Evolutionary conservation across 208 protist species (phyloP).

Genomic region (Vickermania spadyakhi): DNA sequence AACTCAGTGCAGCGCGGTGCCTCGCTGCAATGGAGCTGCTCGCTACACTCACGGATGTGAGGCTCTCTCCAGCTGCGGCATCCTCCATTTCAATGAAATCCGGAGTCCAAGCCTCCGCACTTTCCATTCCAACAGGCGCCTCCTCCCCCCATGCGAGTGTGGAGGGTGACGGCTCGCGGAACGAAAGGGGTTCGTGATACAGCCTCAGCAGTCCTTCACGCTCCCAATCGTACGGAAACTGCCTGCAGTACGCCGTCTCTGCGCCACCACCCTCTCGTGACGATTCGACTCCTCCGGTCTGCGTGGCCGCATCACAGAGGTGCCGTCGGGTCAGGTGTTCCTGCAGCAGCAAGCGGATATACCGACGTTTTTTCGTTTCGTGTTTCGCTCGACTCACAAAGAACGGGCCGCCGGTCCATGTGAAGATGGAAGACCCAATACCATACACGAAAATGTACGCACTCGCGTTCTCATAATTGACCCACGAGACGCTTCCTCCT

Average conservation of each 20-base stretch:
- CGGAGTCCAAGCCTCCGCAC: background rate
- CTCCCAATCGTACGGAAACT: conserved; percentile 37
- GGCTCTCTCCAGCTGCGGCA: background rate
- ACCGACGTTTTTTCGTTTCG: conserved; percentile 27
- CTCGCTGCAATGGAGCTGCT: background rate
- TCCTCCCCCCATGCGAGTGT: no score
- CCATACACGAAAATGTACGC: conserved; percentile 78
- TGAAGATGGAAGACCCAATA: conserved; percentile 31
- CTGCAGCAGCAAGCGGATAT: conserved; percentile 44
- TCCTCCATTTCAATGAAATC: background rate
- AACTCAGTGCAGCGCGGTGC: background rate
- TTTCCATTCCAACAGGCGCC: background rate
- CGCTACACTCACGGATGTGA: background rate
- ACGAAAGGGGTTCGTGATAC: background rate
- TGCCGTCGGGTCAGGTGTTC: conserved; percentile 28
- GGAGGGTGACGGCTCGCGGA: no score
- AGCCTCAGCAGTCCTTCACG: conserved; percentile 13
- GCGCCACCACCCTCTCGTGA: background rate
- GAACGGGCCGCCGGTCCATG: conserved; percentile 42
- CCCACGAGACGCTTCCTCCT: conserved; percentile 36
- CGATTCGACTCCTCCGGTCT: conserved; percentile 24
- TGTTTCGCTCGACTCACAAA: conserved; percentile 47
- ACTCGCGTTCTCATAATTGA: conserved; percentile 31
- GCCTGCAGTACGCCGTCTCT: background rate
- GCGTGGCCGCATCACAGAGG: conserved; percentile 46